Conservation (phyloP, 106 monocot species). For the Narthecium ossifragum region DNA sequence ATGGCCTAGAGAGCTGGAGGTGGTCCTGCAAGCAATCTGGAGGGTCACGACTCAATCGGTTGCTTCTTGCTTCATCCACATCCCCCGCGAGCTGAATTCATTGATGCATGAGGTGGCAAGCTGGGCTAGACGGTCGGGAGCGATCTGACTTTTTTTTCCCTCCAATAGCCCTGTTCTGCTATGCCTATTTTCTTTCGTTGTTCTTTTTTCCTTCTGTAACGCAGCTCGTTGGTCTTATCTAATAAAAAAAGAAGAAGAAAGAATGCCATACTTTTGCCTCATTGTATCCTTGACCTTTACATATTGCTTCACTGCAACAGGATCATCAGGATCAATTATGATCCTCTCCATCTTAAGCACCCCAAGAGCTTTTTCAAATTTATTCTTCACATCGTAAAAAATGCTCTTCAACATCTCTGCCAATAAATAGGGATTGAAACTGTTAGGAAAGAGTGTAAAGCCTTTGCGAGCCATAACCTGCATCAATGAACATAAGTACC, state of each 20-base stretch:
- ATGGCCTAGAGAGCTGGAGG: no score
- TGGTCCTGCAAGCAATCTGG: no score
- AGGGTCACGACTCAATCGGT: no score
- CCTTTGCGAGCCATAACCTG: no score
- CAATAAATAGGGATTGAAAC: constrained; percentile 10
- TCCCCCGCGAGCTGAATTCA: no score
- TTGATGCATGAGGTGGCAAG: no score
- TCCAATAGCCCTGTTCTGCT: no score
- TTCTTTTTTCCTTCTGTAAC: no score
- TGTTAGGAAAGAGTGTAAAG: constrained; percentile 1
- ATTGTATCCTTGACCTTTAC: constrained; percentile 72
- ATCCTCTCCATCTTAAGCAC: constrained; percentile 79
- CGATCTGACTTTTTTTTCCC: no score
- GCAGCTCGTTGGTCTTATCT: neutral
- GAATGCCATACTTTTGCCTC: constrained; percentile 74
- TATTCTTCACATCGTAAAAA: constrained; percentile 91
- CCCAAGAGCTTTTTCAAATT: constrained; percentile 71
- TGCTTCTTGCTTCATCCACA: no score
- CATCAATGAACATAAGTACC: neutral
- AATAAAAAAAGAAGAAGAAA: constrained; percentile 2
- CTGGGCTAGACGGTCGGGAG: no score
- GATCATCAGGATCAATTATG: constrained; percentile 87
- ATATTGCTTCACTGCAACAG: constrained; percentile 76
- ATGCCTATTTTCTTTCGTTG: no score
- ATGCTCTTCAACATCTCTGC: constrained; percentile 90